phyloP scores from a whole-genome alignment of 495 filamentous ascomycete species.

The Tuber melanosporum region DNA sequence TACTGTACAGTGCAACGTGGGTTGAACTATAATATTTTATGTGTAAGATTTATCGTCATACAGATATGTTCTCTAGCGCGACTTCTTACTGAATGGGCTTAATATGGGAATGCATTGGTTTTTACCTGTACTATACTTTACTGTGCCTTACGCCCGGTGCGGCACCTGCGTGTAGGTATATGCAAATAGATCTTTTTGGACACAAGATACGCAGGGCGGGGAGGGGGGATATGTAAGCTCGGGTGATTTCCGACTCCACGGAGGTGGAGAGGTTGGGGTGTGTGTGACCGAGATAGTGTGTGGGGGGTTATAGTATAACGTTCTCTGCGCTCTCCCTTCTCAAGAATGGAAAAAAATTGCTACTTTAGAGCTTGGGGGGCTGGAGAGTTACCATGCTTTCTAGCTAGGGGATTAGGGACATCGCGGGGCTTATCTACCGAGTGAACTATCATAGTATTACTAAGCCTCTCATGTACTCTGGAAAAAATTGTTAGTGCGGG shows the following conservation, averaged over 20 bases:
- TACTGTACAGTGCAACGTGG: too few species aligned
- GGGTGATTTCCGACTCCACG: background rate
- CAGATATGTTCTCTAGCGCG: background rate
- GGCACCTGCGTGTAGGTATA: too few species aligned
- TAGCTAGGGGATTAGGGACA: background rate
- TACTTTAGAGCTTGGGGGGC: background rate
- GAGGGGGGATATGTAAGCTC: background rate
- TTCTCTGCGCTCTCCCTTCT: background rate
- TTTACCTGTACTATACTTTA: background rate
- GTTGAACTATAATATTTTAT: too few species aligned
- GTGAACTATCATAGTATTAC: background rate
- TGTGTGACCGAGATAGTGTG: background rate
- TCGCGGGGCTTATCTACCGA: background rate
- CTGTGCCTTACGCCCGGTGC: background rate
- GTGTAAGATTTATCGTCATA: too few species aligned
- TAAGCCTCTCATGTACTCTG: background rate
- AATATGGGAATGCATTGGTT: background rate
- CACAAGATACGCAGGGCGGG: too few species aligned
- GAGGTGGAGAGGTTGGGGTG: background rate
- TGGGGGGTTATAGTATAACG: background rate
- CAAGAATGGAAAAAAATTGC: background rate
- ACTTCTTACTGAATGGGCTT: background rate
- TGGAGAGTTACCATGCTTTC: background rate
- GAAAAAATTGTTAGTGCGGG: background rate
- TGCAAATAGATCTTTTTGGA: too few species aligned